Evolutionary conservation across 129 eudicot genomes (phyloP), one percentile per base, ranked within the genome.

Genomic region (Saussurea involucrata): DNA sequence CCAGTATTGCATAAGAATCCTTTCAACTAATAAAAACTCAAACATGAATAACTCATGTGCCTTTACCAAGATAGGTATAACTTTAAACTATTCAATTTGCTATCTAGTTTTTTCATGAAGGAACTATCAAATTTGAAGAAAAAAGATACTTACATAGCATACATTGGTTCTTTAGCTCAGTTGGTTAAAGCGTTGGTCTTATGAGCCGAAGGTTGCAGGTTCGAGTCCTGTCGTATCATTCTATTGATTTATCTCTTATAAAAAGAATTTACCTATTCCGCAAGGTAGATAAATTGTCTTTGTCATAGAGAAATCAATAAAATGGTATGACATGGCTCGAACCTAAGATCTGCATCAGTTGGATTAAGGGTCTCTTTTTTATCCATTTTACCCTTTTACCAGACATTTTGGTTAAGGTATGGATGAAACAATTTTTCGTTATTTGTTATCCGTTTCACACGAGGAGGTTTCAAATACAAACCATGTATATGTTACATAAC

Each of bases 191-290:
- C 97, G 91, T 93, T 90, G 98, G 93, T 90, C 97, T 90, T 93
- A 93, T 93, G 97, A 90, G 98, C 97, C 92, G 98, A 90, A 93
- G 95, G 98, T 93, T 89, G 96, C 89, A 96, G 92, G 95, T 93
- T 93, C 95, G 96, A 90, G 92, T n/a, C 61, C 1, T 53, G 61
- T 5, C 61, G 7, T 53, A 53, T 5, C 61, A 53, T 53, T 18
- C 5, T 4, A 53, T 53, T 53, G 61, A n/a, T 53, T n/a, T 53
- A 22, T 53, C 9, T 53, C 61, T 53, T n/a, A n/a, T 1, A 53
- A 9, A 53, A 53, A 5, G 0, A 53, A n/a, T 18, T 53, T 53
- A 17, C 61, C 61, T 53, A 53, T 9, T 17, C 61, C 2, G 17
- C 6, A 6, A 53, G 9, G 0, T 53, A n/a, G 8, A n/a, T 18